A percentile compares a stretch with the other conserved stretches of the same genome.
These are phyloP conservation scores for Plenodomus tracheiphilus DNA, from an alignment of 2,329 filamentous ascomycete species.

Conservation along the genomic window DNA sequence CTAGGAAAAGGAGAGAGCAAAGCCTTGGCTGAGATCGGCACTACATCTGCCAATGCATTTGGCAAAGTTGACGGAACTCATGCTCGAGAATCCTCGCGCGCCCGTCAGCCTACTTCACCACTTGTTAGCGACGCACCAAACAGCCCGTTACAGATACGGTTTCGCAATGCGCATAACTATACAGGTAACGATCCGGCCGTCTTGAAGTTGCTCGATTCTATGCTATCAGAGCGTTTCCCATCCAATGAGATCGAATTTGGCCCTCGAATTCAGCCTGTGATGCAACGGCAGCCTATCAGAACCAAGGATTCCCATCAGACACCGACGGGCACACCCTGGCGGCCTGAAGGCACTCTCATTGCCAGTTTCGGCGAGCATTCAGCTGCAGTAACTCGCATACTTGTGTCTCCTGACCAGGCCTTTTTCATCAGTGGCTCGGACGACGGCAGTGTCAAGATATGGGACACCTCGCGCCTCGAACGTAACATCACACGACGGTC, in stretches of 20 bases:
- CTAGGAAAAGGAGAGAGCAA: slow-evolving; percentile 64
- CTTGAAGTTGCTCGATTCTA: slow-evolving; percentile 72
- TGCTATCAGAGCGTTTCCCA: slow-evolving; percentile 72
- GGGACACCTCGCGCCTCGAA: slow-evolving; percentile 89
- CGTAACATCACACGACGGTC: slow-evolving; percentile 88
- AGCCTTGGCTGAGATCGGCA: slow-evolving; percentile 66
- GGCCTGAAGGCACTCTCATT: slow-evolving; percentile 79
- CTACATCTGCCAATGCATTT: slow-evolving; percentile 65
- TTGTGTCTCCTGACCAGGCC: slow-evolving; percentile 82
- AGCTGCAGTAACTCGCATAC: slow-evolving; percentile 77
- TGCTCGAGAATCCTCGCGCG: slow-evolving; percentile 34
- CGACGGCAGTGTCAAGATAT: slow-evolving; percentile 87
- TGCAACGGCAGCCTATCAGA: slow-evolving; percentile 56
- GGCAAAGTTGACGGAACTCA: slow-evolving; percentile 63
- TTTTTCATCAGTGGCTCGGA: slow-evolving; percentile 96
- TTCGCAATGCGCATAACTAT: slow-evolving; percentile 77
- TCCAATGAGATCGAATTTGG: slow-evolving; percentile 70
- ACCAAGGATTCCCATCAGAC: slow-evolving; percentile 56
- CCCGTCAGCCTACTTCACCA: slow-evolving; percentile 33
- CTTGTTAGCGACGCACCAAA: slow-evolving; percentile 35
- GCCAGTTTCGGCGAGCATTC: slow-evolving; percentile 88
- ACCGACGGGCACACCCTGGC: slow-evolving; percentile 68
- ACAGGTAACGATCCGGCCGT: slow-evolving; percentile 71
- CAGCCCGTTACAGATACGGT: slow-evolving; percentile 49
- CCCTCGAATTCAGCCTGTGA: slow-evolving; percentile 73